These are phyloP conservation scores for Clonostachys rosea DNA, from an alignment of 2,329 filamentous ascomycete species.

Conservation along the genomic window DNA sequence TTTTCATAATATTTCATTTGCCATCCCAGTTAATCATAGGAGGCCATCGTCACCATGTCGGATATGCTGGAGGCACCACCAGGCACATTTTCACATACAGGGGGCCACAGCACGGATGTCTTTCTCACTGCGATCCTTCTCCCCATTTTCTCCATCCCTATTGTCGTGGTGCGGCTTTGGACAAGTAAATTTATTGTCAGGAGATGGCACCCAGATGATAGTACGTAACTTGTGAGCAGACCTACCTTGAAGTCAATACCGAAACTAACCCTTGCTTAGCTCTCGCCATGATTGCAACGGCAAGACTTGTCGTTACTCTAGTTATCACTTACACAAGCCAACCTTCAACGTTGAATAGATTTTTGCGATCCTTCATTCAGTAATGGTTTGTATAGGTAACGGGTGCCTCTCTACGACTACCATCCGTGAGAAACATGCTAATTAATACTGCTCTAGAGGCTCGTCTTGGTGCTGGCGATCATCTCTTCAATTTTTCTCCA, in stretches of 20 bases:
- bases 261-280: neutral
- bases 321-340: neutral
- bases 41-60: neutral
- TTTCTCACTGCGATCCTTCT: neutral
- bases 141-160: neutral
- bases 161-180: neutral
- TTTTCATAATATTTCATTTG: too few relatives aligned
- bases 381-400: too few relatives aligned
- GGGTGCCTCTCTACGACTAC: too few relatives aligned
- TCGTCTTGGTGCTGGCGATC: neutral
- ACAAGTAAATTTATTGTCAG: neutral
- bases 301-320: neutral
- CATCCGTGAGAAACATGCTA: neutral
- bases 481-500: neutral
- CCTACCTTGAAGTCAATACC: too few relatives aligned
- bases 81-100: neutral
- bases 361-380: too few relatives aligned
- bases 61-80: neutral
- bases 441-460: neutral
- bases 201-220: neutral
- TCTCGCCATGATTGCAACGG: neutral
- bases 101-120: neutral
- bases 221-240: neutral
- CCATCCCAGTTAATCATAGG: neutral
- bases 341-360: too few relatives aligned